Base-by-base conservation (phyloP, 305 asterid genomes). In the Coffea humblotiana region DNA sequence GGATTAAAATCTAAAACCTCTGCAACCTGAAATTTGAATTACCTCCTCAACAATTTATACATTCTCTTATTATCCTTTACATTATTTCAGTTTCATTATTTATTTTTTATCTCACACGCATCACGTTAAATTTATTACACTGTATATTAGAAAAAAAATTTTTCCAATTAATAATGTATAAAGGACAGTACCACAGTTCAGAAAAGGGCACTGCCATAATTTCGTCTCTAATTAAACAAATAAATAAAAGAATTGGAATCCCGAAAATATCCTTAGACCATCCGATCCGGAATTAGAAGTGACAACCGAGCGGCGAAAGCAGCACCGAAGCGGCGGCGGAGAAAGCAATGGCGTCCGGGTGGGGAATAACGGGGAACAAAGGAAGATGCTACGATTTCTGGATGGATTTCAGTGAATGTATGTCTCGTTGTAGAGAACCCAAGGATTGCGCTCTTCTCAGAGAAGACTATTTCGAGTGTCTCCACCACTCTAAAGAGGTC, bases 341-440 rank as follows among this genome's bases (percentile, higher is more conserved):
- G 58, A 16, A 64, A 63, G 27, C 72, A 48, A 95, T 93, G 98
- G 98, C 98, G 80, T 95, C 98, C 37, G 98, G 98, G 52, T 95
- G 98, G 98, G 99, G 99, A 76, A 95, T 95, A 72, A 90, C 95
- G 11, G 99, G 99, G 78, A 95, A 92, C 91, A 93, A 94, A 83
- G 98, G 98, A 6, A 87, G 99, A 68, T 95, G 99, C 84, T 93
- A 95, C 84, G 98, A 95, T 86, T 95, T 95, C 91, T 95, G 99
- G 99, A 90, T 90, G 85, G 97, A 94, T 76, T 95, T 95, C 84
- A 95, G 98, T 79, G 98, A 95, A 61, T 95, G 99, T 80, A 95
- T 95, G 98, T 95, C 99, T 40, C 88, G 88, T 45, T 95, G 98
- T 83, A 89, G 97, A 70, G 92, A 91, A 86, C 99, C 99, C 27